These are phyloP conservation scores for Elaphomyces granulatus DNA, from an alignment of 495 filamentous ascomycete genomes.

Conservation along the genomic window DNA sequence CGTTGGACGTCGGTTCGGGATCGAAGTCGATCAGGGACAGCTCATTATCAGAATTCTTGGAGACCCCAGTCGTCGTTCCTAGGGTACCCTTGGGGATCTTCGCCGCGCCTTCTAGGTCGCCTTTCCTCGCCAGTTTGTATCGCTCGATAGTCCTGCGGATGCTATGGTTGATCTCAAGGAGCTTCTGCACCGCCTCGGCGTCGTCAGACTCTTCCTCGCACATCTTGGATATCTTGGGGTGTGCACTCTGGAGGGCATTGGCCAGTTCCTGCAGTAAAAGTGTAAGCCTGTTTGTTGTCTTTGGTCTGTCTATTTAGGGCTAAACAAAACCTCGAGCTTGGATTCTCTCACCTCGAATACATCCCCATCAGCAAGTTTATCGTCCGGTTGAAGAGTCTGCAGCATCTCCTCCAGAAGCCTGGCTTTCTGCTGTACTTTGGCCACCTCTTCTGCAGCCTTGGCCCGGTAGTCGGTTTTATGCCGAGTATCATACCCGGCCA, in stretches of 20 bases:
- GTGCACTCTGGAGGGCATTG: constrained; percentile 80
- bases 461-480: constrained; percentile 96
- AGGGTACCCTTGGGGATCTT: constrained; percentile 74
- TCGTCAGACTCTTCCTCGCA: constrained; percentile 98
- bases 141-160: constrained; percentile 94
- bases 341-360: constrained; percentile 57
- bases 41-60: constrained; percentile 66
- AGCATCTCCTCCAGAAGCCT: constrained; percentile 85
- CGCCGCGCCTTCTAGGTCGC: constrained; percentile 77
- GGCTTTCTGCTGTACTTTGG: constrained; percentile 85
- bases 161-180: constrained; percentile 95
- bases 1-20: constrained; percentile 37
- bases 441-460: constrained; percentile 90
- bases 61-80: constrained; percentile 53
- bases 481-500: constrained; percentile 91
- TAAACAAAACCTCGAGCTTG: background rate
- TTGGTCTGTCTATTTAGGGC: background rate
- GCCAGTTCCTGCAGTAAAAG: constrained; percentile 57
- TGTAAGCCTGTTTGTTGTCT: too few species aligned
- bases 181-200: constrained; percentile 83
- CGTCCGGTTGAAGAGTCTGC: constrained; percentile 66
- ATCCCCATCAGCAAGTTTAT: constrained; percentile 74
- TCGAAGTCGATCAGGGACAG: constrained; percentile 89
- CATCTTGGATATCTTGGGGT: constrained; percentile 98
- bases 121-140: constrained; percentile 88